phyloP scores from a whole-genome alignment of 1,139 yeast genomes.

The Magnusiomyces suaveolens region DNA sequence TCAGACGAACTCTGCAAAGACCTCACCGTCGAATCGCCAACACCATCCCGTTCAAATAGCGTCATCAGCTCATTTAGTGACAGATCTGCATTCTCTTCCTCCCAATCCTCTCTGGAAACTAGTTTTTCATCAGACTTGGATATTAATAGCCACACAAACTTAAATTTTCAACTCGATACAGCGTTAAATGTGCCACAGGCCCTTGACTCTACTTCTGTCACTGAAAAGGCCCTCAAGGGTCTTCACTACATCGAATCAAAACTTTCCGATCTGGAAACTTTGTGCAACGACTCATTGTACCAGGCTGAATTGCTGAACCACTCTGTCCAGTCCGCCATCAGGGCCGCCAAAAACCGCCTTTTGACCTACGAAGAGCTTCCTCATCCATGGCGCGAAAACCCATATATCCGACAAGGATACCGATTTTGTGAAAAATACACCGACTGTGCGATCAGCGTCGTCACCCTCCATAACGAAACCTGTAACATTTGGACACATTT shows the following conservation, averaged over 20 bases:
- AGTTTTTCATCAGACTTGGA: neutral
- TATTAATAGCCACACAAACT: too few relatives aligned
- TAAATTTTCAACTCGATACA: neutral
- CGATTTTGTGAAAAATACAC: constrained; percentile 62
- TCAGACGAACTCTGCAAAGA: neutral
- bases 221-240: constrained; percentile 19
- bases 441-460: constrained; percentile 49
- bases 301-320: constrained; percentile 14
- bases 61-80: neutral
- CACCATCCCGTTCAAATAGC: neutral
- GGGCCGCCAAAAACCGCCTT: constrained; percentile 44
- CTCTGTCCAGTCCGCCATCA: constrained; percentile 29
- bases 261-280: constrained; percentile 28
- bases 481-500: constrained; percentile 92
- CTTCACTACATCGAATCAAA: constrained; percentile 28
- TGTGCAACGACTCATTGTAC: constrained; percentile 11
- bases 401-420: constrained; percentile 74
- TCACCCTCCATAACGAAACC: constrained; percentile 74
- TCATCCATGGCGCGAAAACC: constrained; percentile 86
- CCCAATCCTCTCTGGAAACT: neutral
- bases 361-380: constrained; percentile 85
- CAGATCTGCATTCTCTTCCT: neutral
- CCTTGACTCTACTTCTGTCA: constrained; percentile 5
- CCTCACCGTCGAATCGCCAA: neutral
- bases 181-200: neutral